Evolutionary conservation across 2,329 filamentous ascomycete species (phyloP).

Genomic region (Hymenoscyphus repandus): DNA sequence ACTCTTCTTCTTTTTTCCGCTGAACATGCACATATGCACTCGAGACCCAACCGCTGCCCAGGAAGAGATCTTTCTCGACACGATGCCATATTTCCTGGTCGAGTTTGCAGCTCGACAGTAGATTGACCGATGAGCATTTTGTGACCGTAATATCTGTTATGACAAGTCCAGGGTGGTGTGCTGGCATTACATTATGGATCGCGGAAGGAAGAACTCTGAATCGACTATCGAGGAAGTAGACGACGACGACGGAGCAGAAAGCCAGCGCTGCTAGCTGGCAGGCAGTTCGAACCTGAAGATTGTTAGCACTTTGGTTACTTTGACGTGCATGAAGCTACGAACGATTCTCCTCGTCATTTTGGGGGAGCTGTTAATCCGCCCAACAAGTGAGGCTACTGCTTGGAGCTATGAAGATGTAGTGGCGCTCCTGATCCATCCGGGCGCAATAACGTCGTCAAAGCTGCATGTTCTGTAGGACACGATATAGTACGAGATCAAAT

Average conservation of each 20-base stretch:
- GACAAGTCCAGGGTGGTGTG: constrained; percentile 62
- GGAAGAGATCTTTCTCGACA: constrained; percentile 66
- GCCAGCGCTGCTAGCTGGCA: constrained; percentile 29
- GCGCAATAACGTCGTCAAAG: constrained; percentile 3
- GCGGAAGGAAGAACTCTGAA: constrained; percentile 64
- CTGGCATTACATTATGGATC: constrained; percentile 63
- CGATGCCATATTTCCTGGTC: constrained; percentile 57
- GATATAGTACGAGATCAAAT: background rate
- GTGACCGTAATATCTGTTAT: constrained; percentile 66
- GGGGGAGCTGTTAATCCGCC: constrained; percentile 10
- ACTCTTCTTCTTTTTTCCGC: constrained; percentile 65
- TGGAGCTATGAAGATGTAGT: constrained; percentile 6
- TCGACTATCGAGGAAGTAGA: constrained; percentile 62
- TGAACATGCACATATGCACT: constrained; percentile 65
- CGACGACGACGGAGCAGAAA: constrained; percentile 48
- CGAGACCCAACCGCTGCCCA: constrained; percentile 57
- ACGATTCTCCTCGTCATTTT: constrained; percentile 33
- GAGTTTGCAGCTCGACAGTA: constrained; percentile 54
- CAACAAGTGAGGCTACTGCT: constrained; percentile 2
- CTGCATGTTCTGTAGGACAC: constrained; percentile 8
- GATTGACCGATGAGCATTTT: constrained; percentile 57
- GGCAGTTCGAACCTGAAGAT: constrained; percentile 39
- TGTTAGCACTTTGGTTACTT: background rate
- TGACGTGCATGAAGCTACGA: constrained; percentile 2
- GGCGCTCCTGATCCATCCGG: constrained; percentile 16